Base-by-base conservation (phyloP, 352 stramenopile species). In the Pythium periplocum region DNA sequence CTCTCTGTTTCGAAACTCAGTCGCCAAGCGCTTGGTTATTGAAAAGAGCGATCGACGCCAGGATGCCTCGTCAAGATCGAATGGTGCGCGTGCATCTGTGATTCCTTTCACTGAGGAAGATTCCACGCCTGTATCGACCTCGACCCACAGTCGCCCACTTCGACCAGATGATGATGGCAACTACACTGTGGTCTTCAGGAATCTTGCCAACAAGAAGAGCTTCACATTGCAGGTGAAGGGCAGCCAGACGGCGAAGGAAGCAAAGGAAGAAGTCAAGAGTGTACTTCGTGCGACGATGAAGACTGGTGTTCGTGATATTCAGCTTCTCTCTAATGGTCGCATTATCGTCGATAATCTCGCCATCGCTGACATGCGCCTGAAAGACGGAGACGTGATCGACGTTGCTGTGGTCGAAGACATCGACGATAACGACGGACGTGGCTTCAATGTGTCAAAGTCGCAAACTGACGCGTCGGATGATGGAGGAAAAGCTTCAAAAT, bases 201-300 rank as follows among this genome's bases (percentile, higher is more conserved):
- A 86, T 7, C 53, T 84, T 30, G 75, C 63, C 4, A 90, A 82
- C 75, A 82, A 82, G 47, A 90, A 86, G 48, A 61, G 63, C 17
- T 87, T 90, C 47, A 85, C 77, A 34, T 48, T 87, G 43, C 75
- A 71, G 30, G 47, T 90, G 30, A 65, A 75, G 33, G 64, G 64
- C 40, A 71, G 58, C 11, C 69, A 83, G 42, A 78, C 72, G 10
- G 70, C 85, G 26, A 85, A 85, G 50, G 56, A 83, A 39, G 75
- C 75, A 4, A 68, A 75, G 44, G 58, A 65, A 36, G 73, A 87
- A 59, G 79, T 86, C 30, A 86, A 84, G 44, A 61, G 74, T 17
- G 48, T 90, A 43, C 54, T 90, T 36, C 66, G 66, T 44, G 55
- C 77, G 6, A 83, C 71, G n/a, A 71, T 66, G 36, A 69, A 64